Percentiles rank a stretch among this genome's conserved stretches.
Evolutionary conservation across 2,329 filamentous ascomycete species (phyloP).

Genomic region (Pseudogymnoascus sp.): DNA sequence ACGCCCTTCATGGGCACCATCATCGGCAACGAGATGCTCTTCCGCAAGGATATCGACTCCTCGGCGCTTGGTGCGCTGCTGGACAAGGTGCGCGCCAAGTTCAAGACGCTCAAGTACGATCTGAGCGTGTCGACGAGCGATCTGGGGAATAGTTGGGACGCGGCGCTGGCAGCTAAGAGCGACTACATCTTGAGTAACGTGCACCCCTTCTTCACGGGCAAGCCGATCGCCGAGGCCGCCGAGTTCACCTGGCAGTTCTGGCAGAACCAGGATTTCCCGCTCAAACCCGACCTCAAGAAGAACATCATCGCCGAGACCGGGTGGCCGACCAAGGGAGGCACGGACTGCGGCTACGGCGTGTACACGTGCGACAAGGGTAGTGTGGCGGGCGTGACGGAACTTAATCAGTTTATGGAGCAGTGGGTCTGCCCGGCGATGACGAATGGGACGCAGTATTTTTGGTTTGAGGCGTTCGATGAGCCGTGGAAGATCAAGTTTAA

Average conservation of each 20-base stretch:
- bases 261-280: slow-evolving; percentile 54
- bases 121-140: slow-evolving; percentile 82
- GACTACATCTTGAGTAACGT: slow-evolving; percentile 96
- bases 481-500: slow-evolving; percentile 84
- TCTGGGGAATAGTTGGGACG: slow-evolving; percentile 79
- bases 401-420: slow-evolving; percentile 78
- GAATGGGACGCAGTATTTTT: slow-evolving; percentile 89
- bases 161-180: slow-evolving; percentile 56
- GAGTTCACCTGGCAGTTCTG: slow-evolving; percentile 81
- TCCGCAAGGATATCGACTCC: slow-evolving; percentile 65
- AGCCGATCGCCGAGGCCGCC: slow-evolving; percentile 57
- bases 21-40: slow-evolving; percentile 70
- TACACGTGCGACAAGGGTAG: slow-evolving; percentile 54
- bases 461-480: slow-evolving; percentile 96
- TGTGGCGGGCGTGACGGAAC: slow-evolving; percentile 67
- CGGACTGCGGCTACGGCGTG: slow-evolving; percentile 53
- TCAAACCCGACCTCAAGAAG: slow-evolving; percentile 51
- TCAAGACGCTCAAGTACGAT: slow-evolving; percentile 55
- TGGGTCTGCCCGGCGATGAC: slow-evolving; percentile 75
- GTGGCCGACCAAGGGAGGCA: slow-evolving; percentile 81
- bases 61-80: slow-evolving; percentile 56
- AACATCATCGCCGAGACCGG: slow-evolving; percentile 87
- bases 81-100: slow-evolving; percentile 58
- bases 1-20: slow-evolving; percentile 74
- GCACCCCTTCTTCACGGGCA: slow-evolving; percentile 89